A percentile compares a stretch with the other conserved stretches of the same genome.
Conservation (phyloP, 257 asterid species). For the Salvia rosmarinus region DNA sequence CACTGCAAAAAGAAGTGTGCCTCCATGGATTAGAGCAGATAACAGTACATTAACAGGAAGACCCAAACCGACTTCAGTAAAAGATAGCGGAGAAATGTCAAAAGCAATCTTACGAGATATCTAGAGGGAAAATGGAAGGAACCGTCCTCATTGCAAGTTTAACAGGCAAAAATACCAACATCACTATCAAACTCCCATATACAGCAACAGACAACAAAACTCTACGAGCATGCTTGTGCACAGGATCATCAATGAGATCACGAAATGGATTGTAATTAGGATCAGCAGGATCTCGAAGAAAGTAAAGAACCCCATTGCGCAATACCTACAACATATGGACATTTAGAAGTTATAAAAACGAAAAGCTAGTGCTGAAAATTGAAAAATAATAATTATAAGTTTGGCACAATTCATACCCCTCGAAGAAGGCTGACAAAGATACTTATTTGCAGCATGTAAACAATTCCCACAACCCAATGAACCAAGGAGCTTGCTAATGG, state of each 20-base stretch:
- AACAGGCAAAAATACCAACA: slow-evolving; percentile 96
- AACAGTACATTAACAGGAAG: slow-evolving; percentile 19
- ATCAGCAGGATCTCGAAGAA: slow-evolving; percentile 99
- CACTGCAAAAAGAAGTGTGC: slow-evolving; percentile 53
- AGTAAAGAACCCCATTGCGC: slow-evolving; percentile 94
- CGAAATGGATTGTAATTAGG: slow-evolving; percentile 99
- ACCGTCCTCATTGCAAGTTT: slow-evolving; percentile 91
- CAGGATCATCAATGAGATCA: slow-evolving; percentile 97
- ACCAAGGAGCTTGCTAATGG: slow-evolving; percentile 97
- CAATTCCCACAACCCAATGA: slow-evolving; percentile 97
- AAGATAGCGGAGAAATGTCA: slow-evolving; percentile 4
- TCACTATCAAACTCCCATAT: slow-evolving; percentile 94
- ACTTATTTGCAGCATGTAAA: slow-evolving; percentile 97
- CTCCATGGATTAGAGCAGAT: slow-evolving; percentile 19
- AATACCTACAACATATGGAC: slow-evolving; percentile 61
- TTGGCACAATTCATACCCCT: slow-evolving; percentile 61
- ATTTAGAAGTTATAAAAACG: slow-evolving; percentile 18
- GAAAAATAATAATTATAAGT: too few relatives aligned
- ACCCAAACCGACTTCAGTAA: neutral
- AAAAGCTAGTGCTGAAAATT: neutral
- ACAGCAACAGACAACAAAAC: slow-evolving; percentile 92
- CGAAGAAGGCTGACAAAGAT: slow-evolving; percentile 99
- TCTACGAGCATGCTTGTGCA: slow-evolving; percentile 99
- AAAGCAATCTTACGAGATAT: slow-evolving; percentile 80
- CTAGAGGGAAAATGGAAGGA: slow-evolving; percentile 93